A percentile compares a stretch with the other conserved stretches of the same genome.
These are phyloP conservation scores for Cyberlindnera lachancei DNA, from an alignment of 805 yeast genomes.

Conservation along the genomic window DNA sequence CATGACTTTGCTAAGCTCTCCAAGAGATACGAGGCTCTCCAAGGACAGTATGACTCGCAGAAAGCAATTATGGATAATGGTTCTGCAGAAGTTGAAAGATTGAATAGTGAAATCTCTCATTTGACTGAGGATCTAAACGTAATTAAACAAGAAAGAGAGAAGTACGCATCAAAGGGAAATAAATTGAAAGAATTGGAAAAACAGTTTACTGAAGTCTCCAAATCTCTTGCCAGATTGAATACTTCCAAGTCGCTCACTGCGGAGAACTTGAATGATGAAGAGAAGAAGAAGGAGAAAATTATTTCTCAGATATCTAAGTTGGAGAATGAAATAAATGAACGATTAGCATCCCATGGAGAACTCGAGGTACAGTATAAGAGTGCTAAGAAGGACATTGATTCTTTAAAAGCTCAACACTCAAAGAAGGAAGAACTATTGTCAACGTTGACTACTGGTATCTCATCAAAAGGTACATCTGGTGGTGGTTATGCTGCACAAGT, in stretches of 20 bases:
- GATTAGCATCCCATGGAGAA: constrained; percentile 29
- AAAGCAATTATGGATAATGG: constrained; percentile 34
- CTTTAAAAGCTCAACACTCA: constrained; percentile 38
- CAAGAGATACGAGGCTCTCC: constrained; percentile 34
- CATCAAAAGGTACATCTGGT: constrained; percentile 66
- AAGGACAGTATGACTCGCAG: constrained; percentile 35
- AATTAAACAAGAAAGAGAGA: constrained; percentile 44
- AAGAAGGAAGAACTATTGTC: constrained; percentile 74
- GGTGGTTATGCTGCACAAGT: constrained; percentile 75
- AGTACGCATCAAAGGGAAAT: constrained; percentile 55
- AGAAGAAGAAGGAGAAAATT: constrained; percentile 26
- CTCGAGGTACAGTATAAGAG: constrained; percentile 39
- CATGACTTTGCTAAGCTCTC: constrained; percentile 52
- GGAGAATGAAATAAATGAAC: constrained; percentile 27
- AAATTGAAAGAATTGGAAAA: constrained; percentile 51
- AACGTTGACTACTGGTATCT: constrained; percentile 82
- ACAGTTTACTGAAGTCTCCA: constrained; percentile 47
- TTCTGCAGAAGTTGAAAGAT: constrained; percentile 35
- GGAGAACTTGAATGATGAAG: constrained; percentile 54
- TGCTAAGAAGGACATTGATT: constrained; percentile 36
- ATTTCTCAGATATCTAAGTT: constrained; percentile 29
- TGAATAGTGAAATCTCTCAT: constrained; percentile 47
- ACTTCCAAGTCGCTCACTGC: constrained; percentile 52
- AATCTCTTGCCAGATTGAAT: constrained; percentile 58
- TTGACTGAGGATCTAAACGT: constrained; percentile 54